These are phyloP conservation scores for Pyrrhoderma lamaoense DNA, from an alignment of 1,284 basidiomycete species.

Conservation along the genomic window DNA sequence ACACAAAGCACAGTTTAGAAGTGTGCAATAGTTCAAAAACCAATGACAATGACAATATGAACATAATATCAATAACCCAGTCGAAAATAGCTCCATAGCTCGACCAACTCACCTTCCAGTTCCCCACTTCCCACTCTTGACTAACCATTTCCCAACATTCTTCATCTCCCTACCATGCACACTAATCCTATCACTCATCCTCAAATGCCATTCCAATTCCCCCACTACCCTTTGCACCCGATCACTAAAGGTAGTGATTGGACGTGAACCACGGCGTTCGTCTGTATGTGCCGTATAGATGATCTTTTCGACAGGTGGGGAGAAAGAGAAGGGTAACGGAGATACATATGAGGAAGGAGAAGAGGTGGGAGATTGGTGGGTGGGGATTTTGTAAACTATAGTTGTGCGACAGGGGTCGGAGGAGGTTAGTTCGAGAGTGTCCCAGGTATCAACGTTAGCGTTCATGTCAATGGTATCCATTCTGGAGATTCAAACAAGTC, in stretches of 20 bases:
- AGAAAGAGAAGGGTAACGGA: too few species aligned
- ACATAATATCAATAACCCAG: neutral
- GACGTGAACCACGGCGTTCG: slow-evolving; percentile 1
- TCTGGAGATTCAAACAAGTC: too few species aligned
- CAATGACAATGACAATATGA: too few species aligned
- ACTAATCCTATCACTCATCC: slow-evolving; percentile 5
- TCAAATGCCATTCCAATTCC: slow-evolving; percentile 9
- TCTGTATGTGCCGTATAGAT: neutral
- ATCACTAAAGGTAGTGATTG: slow-evolving; percentile 6
- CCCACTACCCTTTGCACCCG: neutral
- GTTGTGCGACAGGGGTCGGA: slow-evolving; percentile 9
- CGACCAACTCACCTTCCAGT: neutral
- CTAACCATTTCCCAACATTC: slow-evolving; percentile 4
- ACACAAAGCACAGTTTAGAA: too few species aligned
- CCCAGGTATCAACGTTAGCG: neutral
- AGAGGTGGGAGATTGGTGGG: too few species aligned
- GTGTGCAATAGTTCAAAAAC: too few species aligned
- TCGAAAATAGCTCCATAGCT: neutral
- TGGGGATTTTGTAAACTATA: neutral
- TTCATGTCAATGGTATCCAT: too few species aligned
- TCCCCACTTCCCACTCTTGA: neutral
- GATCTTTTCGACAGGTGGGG: neutral
- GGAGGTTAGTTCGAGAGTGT: slow-evolving; percentile 11
- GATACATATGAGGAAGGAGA: too few species aligned
- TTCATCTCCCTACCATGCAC: slow-evolving; percentile 1